These are phyloP conservation scores for Silene uniflora DNA, from an alignment of 148 eudicot species.

Conservation along the genomic window DNA sequence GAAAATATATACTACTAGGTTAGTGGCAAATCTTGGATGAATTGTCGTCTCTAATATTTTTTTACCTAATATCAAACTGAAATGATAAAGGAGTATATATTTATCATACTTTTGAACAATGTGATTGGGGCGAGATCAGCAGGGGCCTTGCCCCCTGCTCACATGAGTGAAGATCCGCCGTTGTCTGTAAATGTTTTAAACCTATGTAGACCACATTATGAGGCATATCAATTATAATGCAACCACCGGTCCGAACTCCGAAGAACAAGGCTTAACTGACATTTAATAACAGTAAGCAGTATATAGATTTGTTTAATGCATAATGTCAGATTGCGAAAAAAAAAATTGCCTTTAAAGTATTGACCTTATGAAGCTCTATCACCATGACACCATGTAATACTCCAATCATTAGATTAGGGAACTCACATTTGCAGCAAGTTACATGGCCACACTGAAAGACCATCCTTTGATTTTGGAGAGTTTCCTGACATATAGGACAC, in stretches of 20 bases:
- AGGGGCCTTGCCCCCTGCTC: too few species aligned
- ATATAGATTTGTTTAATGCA: background rate
- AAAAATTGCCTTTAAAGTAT: background rate
- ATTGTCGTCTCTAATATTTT: too few species aligned
- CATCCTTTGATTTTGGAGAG: constrained; percentile 71
- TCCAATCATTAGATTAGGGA: background rate
- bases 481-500: constrained; percentile 95
- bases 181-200: too few species aligned
- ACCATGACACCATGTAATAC: background rate
- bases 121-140: too few species aligned
- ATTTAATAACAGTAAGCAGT: background rate
- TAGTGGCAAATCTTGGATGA: too few species aligned
- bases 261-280: background rate
- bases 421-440: constrained; percentile 92
- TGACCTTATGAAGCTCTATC: background rate
- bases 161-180: too few species aligned
- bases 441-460: constrained; percentile 93
- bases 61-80: too few species aligned
- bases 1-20: too few species aligned
- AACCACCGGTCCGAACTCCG: too few species aligned
- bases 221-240: background rate
- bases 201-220: background rate
- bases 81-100: too few species aligned
- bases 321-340: background rate
- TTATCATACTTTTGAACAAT: too few species aligned